Evolutionary conservation across 768 basidiomycete species (phyloP).

Genomic region (Termitomyces sp.): DNA sequence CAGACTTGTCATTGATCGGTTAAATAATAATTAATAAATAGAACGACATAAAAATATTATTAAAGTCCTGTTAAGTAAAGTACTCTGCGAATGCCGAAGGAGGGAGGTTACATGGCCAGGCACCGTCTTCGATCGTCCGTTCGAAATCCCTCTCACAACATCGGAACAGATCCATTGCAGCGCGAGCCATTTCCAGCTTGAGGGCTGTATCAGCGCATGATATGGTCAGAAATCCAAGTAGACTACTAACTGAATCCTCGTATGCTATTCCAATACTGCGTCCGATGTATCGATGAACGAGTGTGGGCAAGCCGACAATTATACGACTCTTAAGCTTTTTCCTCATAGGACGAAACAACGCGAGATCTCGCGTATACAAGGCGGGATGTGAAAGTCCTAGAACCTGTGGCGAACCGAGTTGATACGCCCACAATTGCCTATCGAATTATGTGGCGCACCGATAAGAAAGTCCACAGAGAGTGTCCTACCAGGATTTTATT

Average conservation of each 20-base stretch:
- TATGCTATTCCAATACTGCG: slow-evolving; percentile 37
- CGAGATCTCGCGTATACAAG: slow-evolving; percentile 51
- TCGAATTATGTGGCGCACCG: slow-evolving; percentile 29
- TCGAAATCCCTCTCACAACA: slow-evolving; percentile 50
- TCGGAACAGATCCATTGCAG: slow-evolving; percentile 50
- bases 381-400: slow-evolving; percentile 49
- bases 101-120: slow-evolving; percentile 51
- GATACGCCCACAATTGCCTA: background rate
- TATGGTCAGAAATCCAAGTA: slow-evolving; percentile 4
- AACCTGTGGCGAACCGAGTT: slow-evolving; percentile 29
- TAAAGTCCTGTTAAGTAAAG: slow-evolving; percentile 20
- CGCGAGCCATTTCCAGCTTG: slow-evolving; percentile 48
- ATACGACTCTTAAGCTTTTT: slow-evolving; percentile 34
- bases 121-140: slow-evolving; percentile 34
- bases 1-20: background rate
- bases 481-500: slow-evolving; percentile 56
- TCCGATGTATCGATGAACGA: slow-evolving; percentile 45
- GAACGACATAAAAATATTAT: background rate
- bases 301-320: slow-evolving; percentile 34
- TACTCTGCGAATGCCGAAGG: slow-evolving; percentile 30
- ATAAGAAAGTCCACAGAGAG: slow-evolving; percentile 49
- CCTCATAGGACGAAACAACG: slow-evolving; percentile 48
- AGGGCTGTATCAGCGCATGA: background rate
- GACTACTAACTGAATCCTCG: slow-evolving; percentile 44
- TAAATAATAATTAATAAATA: background rate